Base-by-base conservation (phyloP, 78 protist species). In the Paulinella micropora region DNA sequence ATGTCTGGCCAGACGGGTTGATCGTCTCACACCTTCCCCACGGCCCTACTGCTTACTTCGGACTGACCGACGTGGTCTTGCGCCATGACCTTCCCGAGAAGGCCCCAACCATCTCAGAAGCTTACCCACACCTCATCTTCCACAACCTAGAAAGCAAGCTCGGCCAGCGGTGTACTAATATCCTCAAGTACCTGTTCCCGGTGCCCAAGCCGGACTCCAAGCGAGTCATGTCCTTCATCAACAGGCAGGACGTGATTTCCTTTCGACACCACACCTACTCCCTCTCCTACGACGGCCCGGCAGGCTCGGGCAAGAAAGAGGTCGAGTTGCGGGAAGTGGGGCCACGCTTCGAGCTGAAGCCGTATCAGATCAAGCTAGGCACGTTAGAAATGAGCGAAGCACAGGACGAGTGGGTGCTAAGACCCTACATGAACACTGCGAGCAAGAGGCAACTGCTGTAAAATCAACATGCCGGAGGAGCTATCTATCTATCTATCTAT, bases 31-130 rank as follows among this genome's bases (percentile, higher is more conserved):
- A 98, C 90, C 4, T 98, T 41, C 99, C 99, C 29, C 91, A 94
- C 90, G 99, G 99, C 0, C 99, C 99, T 2, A 98, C 99, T 0
- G 99, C 98, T 2, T 97, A 93, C 90, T 97, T 98, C 38, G 90
- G 95, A 4, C 89, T 98, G 38, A 1, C 37, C 69, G 97, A 97
- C 40, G 93, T 93, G 0, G 96, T 98, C 2, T 79, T 95, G 92
- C 91, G 99, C 1, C 99, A 98, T 87, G 99, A 98, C 67, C 88
- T 98, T 36, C 87, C 40, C 38, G 89, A 32, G n/a, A 29, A 81
- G 34, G 28, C 28, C 26, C 38, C 38, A 32, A 15, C 84, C 67
- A 86, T 94, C 37, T 89, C 96, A 1, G 96, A 96, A 85, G 96
- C 92, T 28, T 92, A 77, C 81, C 99, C 99, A 64, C 99, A 98